phyloP scores from a whole-genome alignment of 2,329 filamentous ascomycete species.

The Botrytis aclada region DNA sequence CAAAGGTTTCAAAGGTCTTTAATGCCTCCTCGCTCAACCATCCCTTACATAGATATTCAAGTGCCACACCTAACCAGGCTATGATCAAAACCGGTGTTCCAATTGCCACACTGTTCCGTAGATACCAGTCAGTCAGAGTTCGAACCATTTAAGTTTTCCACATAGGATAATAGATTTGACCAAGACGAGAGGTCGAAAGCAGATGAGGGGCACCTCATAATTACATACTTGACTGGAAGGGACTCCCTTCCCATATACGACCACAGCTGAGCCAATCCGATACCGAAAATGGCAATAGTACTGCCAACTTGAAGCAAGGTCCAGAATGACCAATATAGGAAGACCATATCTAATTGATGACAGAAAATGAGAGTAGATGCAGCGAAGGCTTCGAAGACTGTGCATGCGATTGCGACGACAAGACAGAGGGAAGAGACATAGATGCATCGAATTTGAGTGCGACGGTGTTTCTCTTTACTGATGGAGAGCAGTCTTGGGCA shows the following conservation, averaged over 20 bases:
- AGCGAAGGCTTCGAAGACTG: constrained; percentile 53
- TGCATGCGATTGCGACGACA: constrained; percentile 43
- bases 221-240: constrained; percentile 54
- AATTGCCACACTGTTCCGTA: constrained; percentile 47
- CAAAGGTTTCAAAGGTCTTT: background rate
- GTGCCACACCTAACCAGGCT: constrained; percentile 28
- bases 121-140: background rate
- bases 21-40: background rate
- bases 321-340: constrained; percentile 59
- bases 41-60: background rate
- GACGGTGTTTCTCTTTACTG: constrained; percentile 8
- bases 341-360: constrained; percentile 57
- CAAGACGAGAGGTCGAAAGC: no score
- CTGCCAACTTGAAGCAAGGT: constrained; percentile 57
- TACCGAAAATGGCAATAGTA: constrained; percentile 54
- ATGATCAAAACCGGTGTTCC: constrained; percentile 58
- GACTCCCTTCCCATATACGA: background rate
- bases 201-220: constrained; percentile 25
- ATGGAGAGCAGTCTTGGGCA: background rate
- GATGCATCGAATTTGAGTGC: constrained; percentile 42
- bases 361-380: constrained; percentile 47
- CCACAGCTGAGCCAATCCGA: constrained; percentile 44
- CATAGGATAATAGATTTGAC: background rate
- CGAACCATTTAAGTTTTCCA: background rate
- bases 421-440: constrained; percentile 46